Conservation (phyloP, 2,329 filamentous ascomycete genomes). For the Hypoxylon sp. region DNA sequence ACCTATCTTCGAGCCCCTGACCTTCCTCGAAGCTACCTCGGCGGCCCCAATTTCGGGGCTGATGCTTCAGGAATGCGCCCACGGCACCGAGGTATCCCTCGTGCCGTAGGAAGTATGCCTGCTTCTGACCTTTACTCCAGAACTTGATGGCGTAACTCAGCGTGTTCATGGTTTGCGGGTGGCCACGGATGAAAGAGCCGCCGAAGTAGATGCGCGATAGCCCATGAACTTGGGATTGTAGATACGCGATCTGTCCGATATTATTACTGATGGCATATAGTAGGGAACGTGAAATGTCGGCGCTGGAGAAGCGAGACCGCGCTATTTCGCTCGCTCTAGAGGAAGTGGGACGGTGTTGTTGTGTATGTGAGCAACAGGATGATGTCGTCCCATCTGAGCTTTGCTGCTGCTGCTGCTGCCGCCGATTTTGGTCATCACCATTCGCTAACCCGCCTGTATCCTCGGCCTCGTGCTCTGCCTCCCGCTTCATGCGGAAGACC, state of each 20-base stretch:
- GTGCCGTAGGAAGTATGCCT: slow-evolving; percentile 95
- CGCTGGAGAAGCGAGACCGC: slow-evolving; percentile 75
- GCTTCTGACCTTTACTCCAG: slow-evolving; percentile 94
- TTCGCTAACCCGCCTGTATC: slow-evolving; percentile 74
- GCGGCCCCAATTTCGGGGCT: slow-evolving; percentile 92
- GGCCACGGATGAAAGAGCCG: slow-evolving; percentile 95
- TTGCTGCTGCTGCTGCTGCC: slow-evolving; percentile 37
- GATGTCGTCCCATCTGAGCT: slow-evolving; percentile 36
- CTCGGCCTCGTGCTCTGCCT: slow-evolving; percentile 84
- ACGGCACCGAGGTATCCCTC: slow-evolving; percentile 96
- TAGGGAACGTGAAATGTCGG: slow-evolving; percentile 91
- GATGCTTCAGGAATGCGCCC: slow-evolving; percentile 91
- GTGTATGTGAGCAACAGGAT: slow-evolving; percentile 32
- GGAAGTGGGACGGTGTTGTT: slow-evolving; percentile 33
- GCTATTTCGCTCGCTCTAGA: slow-evolving; percentile 51
- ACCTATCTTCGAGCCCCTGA: slow-evolving; percentile 51
- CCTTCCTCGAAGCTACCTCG: slow-evolving; percentile 79
- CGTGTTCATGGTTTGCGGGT: slow-evolving; percentile 98
- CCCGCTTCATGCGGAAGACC: slow-evolving; percentile 91
- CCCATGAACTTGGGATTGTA: slow-evolving; percentile 96
- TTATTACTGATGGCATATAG: slow-evolving; percentile 98
- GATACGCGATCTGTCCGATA: slow-evolving; percentile 96
- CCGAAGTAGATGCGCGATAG: slow-evolving; percentile 97
- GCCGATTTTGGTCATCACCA: slow-evolving; percentile 60
- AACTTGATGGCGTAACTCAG: slow-evolving; percentile 97